A percentile compares a stretch with the other conserved stretches of the same genome.
Evolutionary conservation across 73 alveolate genomes (phyloP).

Genomic region (Paramecium tetraurelia): DNA sequence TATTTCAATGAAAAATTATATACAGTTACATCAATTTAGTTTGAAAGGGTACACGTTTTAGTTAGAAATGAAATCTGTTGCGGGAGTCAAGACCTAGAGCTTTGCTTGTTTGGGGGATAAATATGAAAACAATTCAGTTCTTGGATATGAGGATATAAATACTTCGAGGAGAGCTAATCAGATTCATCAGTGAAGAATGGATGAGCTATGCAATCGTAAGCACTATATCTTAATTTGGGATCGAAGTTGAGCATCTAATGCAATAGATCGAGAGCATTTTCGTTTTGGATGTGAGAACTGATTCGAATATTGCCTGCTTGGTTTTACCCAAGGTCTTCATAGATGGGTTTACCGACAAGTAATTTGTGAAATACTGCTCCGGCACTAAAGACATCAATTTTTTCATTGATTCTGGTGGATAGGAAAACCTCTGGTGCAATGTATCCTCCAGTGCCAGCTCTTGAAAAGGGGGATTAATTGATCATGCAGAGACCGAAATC

Average conservation of each 20-base stretch:
- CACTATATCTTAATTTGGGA: conserved; percentile 1
- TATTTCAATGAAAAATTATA: neutral
- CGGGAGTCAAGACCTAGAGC: neutral
- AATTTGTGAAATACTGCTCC: conserved; percentile 65
- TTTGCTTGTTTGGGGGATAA: neutral
- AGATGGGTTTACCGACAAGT: neutral
- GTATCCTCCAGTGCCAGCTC: conserved; percentile 78
- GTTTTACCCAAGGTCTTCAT: neutral
- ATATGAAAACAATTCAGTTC: neutral
- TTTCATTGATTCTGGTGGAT: conserved; percentile 54
- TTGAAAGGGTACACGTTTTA: neutral
- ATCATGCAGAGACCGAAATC: neutral
- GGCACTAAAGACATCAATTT: conserved; percentile 71
- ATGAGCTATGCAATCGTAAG: conserved; percentile 15
- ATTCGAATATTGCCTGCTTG: neutral
- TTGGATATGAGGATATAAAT: neutral
- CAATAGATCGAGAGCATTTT: neutral
- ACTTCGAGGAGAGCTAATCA: neutral
- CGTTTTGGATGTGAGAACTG: neutral
- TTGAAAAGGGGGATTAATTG: neutral
- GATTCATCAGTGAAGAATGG: conserved; percentile 16
- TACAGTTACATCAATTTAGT: neutral
- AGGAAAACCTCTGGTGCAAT: conserved; percentile 77
- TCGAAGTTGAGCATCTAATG: neutral
- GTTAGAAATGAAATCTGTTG: neutral